phyloP scores from a whole-genome alignment of 2,329 filamentous ascomycete genomes.

The Colletotrichum orchidophilum region DNA sequence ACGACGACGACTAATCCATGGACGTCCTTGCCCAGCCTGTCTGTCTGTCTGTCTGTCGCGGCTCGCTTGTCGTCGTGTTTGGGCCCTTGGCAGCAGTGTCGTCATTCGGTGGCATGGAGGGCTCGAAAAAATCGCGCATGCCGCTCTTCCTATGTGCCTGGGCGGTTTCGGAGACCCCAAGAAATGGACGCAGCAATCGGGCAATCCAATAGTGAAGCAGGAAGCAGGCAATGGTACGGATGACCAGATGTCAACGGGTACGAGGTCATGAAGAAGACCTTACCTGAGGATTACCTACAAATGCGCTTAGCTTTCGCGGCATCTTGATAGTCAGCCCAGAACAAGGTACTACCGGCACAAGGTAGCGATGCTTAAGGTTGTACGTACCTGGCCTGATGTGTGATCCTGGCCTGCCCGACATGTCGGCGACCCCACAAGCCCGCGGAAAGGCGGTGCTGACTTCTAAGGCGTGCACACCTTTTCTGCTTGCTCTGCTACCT shows the following conservation, averaged over 20 bases:
- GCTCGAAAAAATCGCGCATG: constrained; percentile 33
- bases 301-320: constrained; percentile 9
- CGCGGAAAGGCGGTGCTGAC: neutral
- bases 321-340: constrained; percentile 14
- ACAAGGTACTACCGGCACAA: constrained; percentile 21
- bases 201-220: constrained; percentile 15
- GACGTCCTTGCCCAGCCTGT: neutral
- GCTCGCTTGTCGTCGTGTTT: neutral
- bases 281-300: constrained; percentile 33
- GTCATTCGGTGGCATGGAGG: constrained; percentile 21
- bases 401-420: constrained; percentile 5
- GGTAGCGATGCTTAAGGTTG: constrained; percentile 17
- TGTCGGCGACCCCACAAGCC: constrained; percentile 29
- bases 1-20: neutral
- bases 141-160: constrained; percentile 3
- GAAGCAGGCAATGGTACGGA: constrained; percentile 2
- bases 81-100: constrained; percentile 14
- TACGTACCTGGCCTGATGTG: constrained; percentile 9
- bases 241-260: constrained; percentile 17
- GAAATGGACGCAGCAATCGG: constrained; percentile 16
- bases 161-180: constrained; percentile 21
- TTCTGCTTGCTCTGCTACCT: constrained; percentile 2
- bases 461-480: neutral
- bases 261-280: constrained; percentile 20
- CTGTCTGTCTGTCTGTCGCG: neutral